Evolutionary conservation across 306 rosid genomes (phyloP).

Genomic region (Ormosia emarginata): DNA sequence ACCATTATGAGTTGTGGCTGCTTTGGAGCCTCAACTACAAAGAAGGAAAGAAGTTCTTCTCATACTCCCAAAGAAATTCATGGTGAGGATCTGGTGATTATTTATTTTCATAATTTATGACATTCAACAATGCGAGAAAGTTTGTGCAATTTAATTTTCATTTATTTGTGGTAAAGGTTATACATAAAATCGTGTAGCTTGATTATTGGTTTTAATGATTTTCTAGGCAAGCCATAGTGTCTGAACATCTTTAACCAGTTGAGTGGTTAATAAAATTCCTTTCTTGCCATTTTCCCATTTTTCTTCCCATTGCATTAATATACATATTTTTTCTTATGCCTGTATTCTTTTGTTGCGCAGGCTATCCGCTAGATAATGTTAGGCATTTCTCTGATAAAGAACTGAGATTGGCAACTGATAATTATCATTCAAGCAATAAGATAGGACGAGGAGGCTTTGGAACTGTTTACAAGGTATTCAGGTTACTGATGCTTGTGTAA

Average conservation of each 20-base stretch:
- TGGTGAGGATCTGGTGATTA: conserved; percentile 43
- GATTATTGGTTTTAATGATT: not conserved
- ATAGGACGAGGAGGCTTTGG: conserved; percentile 96
- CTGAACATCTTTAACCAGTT: not conserved
- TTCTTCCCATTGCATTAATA: not conserved
- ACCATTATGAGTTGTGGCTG: conserved; percentile 65
- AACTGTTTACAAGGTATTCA: conserved; percentile 76
- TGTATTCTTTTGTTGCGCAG: conserved; percentile 40
- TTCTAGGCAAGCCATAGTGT: not conserved
- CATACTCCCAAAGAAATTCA: conserved; percentile 35
- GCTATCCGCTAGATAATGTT: conserved; percentile 43
- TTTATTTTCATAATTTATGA: not conserved
- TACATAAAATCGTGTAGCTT: not conserved
- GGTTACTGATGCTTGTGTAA: not conserved
- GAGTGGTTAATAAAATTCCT: not conserved
- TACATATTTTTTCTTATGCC: not conserved
- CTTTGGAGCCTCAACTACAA: conserved; percentile 45
- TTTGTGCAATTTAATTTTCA: not conserved
- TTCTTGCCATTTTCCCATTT: not conserved
- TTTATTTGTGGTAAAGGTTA: not conserved
- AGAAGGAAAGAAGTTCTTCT: conserved; percentile 33
- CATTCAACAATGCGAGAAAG: conserved; percentile 1
- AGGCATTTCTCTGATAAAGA: conserved; percentile 63
- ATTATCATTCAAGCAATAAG: conserved; percentile 63
- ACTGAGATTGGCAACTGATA: conserved; percentile 66